These are phyloP conservation scores for Trichosporon sp. DNA, from an alignment of 1,284 basidiomycete species.

Conservation along the genomic window DNA sequence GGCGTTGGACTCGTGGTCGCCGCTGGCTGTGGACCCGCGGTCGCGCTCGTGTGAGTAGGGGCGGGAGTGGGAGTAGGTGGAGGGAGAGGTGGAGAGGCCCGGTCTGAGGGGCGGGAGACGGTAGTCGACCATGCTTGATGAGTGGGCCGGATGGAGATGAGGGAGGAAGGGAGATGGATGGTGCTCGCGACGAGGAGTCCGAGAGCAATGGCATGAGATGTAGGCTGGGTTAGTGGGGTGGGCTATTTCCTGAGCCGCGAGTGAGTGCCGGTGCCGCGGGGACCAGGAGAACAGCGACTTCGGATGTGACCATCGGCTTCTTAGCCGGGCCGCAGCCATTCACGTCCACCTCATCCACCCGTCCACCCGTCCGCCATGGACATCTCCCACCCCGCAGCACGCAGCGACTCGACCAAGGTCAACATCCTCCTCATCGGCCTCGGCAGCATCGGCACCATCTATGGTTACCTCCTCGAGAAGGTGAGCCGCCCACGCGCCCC, in stretches of 20 bases:
- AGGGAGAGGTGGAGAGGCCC: slow-evolving; percentile 1
- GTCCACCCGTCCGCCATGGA: neutral
- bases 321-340: neutral
- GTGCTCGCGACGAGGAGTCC: neutral
- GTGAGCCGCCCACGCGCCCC: slow-evolving; percentile 4
- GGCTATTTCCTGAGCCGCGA: neutral
- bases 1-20: neutral
- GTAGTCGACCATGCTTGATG: neutral
- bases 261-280: neutral
- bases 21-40: neutral
- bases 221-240: neutral
- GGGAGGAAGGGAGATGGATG: neutral
- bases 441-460: slow-evolving; percentile 54
- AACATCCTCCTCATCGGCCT: slow-evolving; percentile 53
- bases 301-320: slow-evolving; percentile 4
- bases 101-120: neutral
- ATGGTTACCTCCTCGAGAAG: slow-evolving; percentile 61
- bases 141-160: neutral
- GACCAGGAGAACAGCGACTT: neutral
- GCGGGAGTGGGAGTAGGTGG: neutral
- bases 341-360: neutral
- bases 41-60: slow-evolving; percentile 1
- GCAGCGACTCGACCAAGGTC: slow-evolving; percentile 15
- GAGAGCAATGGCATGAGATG: neutral
- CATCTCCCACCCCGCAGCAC: neutral